These are phyloP conservation scores for Aegilops umbellulata DNA, from an alignment of 176 grass and related monocot species.

Conservation along the genomic window DNA sequence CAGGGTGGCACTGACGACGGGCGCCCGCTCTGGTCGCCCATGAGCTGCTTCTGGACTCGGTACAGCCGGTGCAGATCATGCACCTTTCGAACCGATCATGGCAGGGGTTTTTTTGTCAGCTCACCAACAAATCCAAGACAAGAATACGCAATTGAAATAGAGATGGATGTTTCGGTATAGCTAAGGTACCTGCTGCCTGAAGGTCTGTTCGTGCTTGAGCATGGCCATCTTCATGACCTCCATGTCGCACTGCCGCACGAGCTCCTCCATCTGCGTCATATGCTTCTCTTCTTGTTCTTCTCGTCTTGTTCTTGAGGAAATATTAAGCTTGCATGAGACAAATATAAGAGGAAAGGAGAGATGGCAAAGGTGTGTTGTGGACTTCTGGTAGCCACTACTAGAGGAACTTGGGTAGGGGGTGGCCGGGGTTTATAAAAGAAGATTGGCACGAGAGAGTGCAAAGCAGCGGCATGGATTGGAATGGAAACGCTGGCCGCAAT, in stretches of 20 bases:
- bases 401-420: not conserved
- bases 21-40: constrained; percentile 28
- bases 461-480: not conserved
- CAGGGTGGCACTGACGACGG: constrained; percentile 18
- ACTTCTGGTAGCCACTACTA: not conserved
- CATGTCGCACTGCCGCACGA: constrained; percentile 54
- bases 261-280: constrained; percentile 48
- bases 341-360: not conserved
- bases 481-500: constrained; percentile 20
- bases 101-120: not conserved
- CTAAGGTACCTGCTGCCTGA: constrained; percentile 57
- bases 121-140: not conserved
- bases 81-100: constrained; percentile 11
- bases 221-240: constrained; percentile 73
- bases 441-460: not conserved
- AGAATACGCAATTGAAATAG: not conserved
- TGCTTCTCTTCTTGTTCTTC: not conserved
- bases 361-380: not conserved
- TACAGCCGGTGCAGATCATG: constrained; percentile 71
- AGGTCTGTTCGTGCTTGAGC: constrained; percentile 74
- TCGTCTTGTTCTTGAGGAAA: not conserved
- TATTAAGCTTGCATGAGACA: constrained; percentile 16
- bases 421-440: constrained; percentile 5
- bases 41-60: constrained; percentile 67
- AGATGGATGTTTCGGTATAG: not conserved